phyloP scores from a whole-genome alignment of 768 basidiomycete genomes.

The Boletus sp. region DNA sequence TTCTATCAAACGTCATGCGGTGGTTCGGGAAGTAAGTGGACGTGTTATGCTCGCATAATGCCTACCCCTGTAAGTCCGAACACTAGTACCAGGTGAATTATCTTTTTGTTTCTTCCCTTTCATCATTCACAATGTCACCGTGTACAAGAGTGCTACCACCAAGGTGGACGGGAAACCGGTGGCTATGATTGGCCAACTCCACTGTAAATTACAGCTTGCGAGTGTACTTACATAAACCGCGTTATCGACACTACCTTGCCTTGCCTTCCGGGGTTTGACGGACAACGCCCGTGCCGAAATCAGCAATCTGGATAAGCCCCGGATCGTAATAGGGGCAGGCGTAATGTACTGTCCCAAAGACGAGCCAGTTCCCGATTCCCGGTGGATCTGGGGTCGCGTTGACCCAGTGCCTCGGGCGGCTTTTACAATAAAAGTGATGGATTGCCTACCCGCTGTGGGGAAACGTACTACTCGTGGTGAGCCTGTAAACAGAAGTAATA shows the following conservation, averaged over 20 bases:
- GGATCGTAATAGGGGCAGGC: neutral
- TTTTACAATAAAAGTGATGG: neutral
- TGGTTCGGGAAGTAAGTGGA: neutral
- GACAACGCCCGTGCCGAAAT: neutral
- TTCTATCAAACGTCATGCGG: neutral
- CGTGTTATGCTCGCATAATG: neutral
- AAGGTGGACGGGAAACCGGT: neutral
- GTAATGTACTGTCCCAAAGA: neutral
- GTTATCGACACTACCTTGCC: neutral
- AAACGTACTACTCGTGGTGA: neutral
- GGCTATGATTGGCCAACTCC: no score
- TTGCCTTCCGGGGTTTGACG: neutral
- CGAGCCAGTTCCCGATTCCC: neutral
- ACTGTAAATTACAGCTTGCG: no score
- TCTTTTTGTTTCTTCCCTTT: neutral
- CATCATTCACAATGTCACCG: neutral
- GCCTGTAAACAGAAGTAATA: neutral
- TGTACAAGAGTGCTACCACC: neutral
- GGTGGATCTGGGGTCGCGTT: slow-evolving; percentile 3
- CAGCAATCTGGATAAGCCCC: neutral
- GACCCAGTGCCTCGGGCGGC: neutral
- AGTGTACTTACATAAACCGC: neutral
- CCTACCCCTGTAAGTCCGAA: neutral
- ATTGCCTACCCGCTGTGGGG: neutral
- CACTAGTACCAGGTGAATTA: no score